Evolutionary conservation across 225 moss, liverwort and hornwort species (phyloP), one percentile per base, ranked within the genome.

Genomic region (Asterella californica): DNA sequence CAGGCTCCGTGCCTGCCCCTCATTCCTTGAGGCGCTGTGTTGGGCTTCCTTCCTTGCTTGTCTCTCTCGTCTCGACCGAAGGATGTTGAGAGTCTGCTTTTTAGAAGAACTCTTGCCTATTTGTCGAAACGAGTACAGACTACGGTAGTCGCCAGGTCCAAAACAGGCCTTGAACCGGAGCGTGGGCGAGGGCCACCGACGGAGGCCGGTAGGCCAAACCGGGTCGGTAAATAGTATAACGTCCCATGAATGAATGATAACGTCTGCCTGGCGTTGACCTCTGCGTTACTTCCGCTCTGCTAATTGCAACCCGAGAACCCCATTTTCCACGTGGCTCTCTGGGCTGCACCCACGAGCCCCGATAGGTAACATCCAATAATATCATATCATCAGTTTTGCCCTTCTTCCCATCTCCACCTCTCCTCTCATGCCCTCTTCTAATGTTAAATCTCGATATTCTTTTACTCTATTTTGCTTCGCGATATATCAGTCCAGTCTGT

Each of bases 161-260:
- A 22, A 47, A 10, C 47, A 19, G n/a, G 25, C 24, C 24, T 10
- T 11, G 4, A 45, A 54, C 53, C 75, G 55, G 75, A 36, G 74
- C 52, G 33, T 54, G 53, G 30, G 53, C 52, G 74, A 34, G 36
- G 70, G 37, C 37, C 70, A 70, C 70, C 70, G 38, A 70, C 70
- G 38, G 47, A 48, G 27, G 27, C 72, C 72, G 42, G 38, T 38
- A 27, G 34, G 50, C 50, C 49, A 25, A 29, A 49, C 75, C 75
- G 53, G 75, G 53, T 57, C 53, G 33, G 75, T 53, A 57, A 75
- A 34, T 75, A 21, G 75, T 55, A 75, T 75, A 75, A 75, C 75
- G 75, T 75, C 75, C 75, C 53, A 75, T 57, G 75, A 75, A 48
- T 72, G 71, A 72, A 75, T 75, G 72, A 75, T 75, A 75, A 75